Evolutionary conservation across 225 moss, liverwort and hornwort genomes (phyloP).

Genomic region (Rhytidiadelphus loreus): DNA sequence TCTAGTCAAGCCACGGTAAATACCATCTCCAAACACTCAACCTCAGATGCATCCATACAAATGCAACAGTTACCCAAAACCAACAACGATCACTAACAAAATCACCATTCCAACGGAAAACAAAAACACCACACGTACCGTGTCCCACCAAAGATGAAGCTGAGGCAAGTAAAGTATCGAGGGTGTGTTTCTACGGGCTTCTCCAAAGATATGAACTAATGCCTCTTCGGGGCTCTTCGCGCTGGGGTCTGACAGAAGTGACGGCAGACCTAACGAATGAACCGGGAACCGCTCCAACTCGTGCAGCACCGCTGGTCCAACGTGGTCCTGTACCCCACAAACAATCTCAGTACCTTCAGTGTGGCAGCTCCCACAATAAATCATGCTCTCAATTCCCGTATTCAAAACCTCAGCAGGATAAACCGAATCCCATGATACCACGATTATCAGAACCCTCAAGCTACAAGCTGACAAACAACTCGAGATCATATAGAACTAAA

Average conservation of each 20-base stretch:
- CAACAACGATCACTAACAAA: background rate
- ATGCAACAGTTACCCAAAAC: background rate
- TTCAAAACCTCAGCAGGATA: background rate
- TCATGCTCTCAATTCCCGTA: background rate
- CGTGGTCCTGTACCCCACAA: constrained; percentile 38
- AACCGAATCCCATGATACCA: background rate
- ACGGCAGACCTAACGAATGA: constrained; percentile 66
- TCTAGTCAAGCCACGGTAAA: background rate
- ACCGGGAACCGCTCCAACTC: constrained; percentile 76
- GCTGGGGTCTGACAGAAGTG: constrained; percentile 66
- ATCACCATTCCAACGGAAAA: background rate
- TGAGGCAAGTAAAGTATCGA: constrained; percentile 79
- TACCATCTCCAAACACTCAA: background rate
- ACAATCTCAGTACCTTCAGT: background rate
- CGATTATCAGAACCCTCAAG: background rate
- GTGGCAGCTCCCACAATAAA: background rate
- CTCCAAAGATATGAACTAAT: constrained; percentile 70
- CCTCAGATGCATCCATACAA: background rate
- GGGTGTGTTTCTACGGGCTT: constrained; percentile 69
- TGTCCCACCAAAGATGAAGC: constrained; percentile 84
- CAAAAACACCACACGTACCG: constrained; percentile 17
- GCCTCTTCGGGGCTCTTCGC: constrained; percentile 79
- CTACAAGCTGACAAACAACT: background rate
- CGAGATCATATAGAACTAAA: background rate
- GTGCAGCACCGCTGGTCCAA: constrained; percentile 70